These are phyloP conservation scores for Dunaliella sp. DNA, from an alignment of 139 green algal species.

Conservation along the genomic window DNA sequence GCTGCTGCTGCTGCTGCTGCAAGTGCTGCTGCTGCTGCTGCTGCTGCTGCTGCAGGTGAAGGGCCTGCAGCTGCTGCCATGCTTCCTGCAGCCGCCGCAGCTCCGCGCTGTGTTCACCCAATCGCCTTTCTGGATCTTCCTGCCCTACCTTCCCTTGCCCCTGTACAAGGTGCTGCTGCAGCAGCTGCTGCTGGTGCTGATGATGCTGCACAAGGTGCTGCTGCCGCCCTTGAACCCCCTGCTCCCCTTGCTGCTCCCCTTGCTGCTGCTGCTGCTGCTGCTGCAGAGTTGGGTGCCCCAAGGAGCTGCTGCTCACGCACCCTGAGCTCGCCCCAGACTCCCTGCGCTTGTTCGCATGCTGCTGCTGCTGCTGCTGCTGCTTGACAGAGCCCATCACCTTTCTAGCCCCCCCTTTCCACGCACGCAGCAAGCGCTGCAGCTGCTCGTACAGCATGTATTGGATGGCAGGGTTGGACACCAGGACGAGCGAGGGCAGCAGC, in stretches of 20 bases:
- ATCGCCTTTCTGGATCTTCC: no score
- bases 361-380: constrained; percentile 9
- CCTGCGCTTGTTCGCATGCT: not conserved
- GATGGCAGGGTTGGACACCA: constrained; percentile 85
- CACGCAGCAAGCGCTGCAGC: constrained; percentile 37
- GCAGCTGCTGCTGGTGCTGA: no score
- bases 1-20: constrained; percentile 6
- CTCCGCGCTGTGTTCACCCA: not conserved
- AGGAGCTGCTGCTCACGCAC: no score
- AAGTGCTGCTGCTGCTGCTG: constrained; percentile 19
- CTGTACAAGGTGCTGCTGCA: no score
- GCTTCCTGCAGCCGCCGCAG: not conserved
- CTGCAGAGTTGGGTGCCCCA: no score
- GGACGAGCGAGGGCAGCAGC: constrained; percentile 80
- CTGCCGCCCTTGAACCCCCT: no score
- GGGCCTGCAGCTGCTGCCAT: not conserved
- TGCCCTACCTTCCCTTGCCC: no score
- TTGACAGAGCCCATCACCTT: not conserved
- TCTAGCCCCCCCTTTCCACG: constrained; percentile 31
- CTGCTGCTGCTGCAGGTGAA: constrained; percentile 1
- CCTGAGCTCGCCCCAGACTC: no score
- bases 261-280: constrained; percentile 7
- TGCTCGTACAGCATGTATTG: constrained; percentile 87
- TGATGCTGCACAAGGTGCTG: no score
- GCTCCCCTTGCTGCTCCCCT: not conserved